Conservation (phyloP, 768 basidiomycete genomes). For the Pholiota molesta region DNA sequence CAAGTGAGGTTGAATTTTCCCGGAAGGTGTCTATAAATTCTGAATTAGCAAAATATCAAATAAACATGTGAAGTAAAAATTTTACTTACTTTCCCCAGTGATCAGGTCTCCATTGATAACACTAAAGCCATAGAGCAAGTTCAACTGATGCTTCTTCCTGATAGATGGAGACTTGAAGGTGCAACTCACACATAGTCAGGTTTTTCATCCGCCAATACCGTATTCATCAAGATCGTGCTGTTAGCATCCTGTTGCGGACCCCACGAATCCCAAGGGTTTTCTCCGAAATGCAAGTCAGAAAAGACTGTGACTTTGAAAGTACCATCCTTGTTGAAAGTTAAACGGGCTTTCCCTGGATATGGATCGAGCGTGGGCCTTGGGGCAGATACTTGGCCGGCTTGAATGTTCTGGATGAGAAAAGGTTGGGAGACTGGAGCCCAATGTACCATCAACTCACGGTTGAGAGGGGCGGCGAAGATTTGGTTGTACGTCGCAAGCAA, state of each 20-base stretch:
- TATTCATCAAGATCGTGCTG: constrained; percentile 60
- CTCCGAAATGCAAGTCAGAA: constrained; percentile 79
- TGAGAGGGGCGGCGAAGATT: background rate
- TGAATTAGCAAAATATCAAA: background rate
- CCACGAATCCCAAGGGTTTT: constrained; percentile 72
- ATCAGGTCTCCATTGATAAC: constrained; percentile 79
- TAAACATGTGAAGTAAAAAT: background rate
- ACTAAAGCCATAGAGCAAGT: constrained; percentile 33
- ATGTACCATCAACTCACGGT: background rate
- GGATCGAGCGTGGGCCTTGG: constrained; percentile 28
- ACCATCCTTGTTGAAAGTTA: constrained; percentile 59
- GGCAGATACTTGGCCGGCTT: background rate
- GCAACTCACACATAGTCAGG: constrained; percentile 70
- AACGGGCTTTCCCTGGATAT: constrained; percentile 42
- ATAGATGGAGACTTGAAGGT: background rate
- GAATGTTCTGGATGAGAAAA: background rate
- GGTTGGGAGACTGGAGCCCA: background rate
- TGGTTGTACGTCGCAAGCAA: background rate
- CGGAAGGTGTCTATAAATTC: constrained; percentile 55
- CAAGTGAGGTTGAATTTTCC: constrained; percentile 66
- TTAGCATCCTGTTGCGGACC: constrained; percentile 72
- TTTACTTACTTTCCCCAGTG: constrained; percentile 64
- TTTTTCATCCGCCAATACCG: constrained; percentile 55
- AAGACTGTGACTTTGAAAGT: constrained; percentile 76
- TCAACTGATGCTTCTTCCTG: background rate